Conservation (phyloP, 2,329 filamentous ascomycete genomes). For the Achaetomium macrosporum region DNA sequence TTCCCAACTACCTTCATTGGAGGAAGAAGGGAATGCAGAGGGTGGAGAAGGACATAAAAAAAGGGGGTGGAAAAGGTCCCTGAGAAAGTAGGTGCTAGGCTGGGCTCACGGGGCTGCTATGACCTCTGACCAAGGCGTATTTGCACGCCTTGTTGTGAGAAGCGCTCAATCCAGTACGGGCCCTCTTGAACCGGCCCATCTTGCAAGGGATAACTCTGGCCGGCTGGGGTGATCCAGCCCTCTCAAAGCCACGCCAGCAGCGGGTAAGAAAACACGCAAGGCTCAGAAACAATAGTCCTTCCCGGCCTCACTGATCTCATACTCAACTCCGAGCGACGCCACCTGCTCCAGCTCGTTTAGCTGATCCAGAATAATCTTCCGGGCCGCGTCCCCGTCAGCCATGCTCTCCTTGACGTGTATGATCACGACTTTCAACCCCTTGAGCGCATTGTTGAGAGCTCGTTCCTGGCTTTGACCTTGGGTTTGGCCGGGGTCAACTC, state of each 20-base stretch:
- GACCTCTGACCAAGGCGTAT: too few relatives aligned
- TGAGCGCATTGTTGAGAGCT: slow-evolving; percentile 36
- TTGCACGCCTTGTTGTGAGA: too few relatives aligned
- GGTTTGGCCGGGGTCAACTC: neutral
- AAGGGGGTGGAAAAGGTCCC: too few relatives aligned
- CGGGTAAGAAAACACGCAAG: neutral
- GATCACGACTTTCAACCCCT: slow-evolving; percentile 72
- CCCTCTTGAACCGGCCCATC: too few relatives aligned
- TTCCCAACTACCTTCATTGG: too few relatives aligned
- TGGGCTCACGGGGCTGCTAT: too few relatives aligned
- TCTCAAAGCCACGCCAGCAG: neutral
- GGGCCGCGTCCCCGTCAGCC: slow-evolving; percentile 59
- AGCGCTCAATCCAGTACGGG: too few relatives aligned
- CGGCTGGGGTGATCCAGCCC: too few relatives aligned
- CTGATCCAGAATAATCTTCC: slow-evolving; percentile 64
- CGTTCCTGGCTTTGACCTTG: neutral
- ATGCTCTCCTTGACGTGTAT: slow-evolving; percentile 92
- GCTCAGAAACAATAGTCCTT: slow-evolving; percentile 50
- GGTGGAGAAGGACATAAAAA: too few relatives aligned
- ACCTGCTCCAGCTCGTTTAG: slow-evolving; percentile 60
- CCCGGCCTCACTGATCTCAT: slow-evolving; percentile 63
- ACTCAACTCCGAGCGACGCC: slow-evolving; percentile 69
- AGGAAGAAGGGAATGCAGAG: too few relatives aligned
- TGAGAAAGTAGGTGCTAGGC: too few relatives aligned
- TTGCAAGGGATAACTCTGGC: too few relatives aligned